Evolutionary conservation across 805 yeast species (phyloP).

Genomic region (Kodamaea restingae): DNA sequence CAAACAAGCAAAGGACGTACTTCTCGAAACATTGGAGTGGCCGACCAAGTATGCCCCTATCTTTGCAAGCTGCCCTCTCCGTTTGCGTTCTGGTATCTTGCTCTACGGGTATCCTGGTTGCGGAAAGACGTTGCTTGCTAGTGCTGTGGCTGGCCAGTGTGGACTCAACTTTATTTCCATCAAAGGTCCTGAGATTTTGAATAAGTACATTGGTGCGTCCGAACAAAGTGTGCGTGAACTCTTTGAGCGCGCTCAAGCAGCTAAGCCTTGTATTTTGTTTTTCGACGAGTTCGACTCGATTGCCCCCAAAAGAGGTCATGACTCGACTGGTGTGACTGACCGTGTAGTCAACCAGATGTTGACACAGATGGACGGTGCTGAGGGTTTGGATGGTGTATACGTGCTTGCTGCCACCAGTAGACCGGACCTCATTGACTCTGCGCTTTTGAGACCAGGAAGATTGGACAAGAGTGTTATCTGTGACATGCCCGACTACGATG

Average conservation of each 20-base stretch:
- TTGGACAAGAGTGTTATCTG: constrained; percentile 89
- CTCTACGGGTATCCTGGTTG: constrained; percentile 97
- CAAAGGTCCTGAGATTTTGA: constrained; percentile 92
- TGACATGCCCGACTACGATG: constrained; percentile 72
- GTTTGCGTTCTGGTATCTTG: constrained; percentile 84
- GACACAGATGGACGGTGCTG: constrained; percentile 98
- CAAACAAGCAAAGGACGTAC: constrained; percentile 63
- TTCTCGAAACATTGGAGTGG: constrained; percentile 92
- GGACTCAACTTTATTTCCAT: constrained; percentile 90
- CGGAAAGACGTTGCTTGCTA: constrained; percentile 89
- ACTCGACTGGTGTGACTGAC: constrained; percentile 96
- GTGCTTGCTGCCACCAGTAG: constrained; percentile 94
- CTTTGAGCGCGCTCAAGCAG: constrained; percentile 91
- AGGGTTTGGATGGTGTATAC: constrained; percentile 94
- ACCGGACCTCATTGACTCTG: constrained; percentile 94
- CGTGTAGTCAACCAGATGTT: constrained; percentile 94
- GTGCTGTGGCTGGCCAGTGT: constrained; percentile 91
- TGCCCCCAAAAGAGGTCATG: constrained; percentile 97
- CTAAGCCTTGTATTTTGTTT: constrained; percentile 87
- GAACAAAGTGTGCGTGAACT: constrained; percentile 92
- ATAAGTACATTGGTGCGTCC: constrained; percentile 95
- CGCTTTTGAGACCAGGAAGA: constrained; percentile 92
- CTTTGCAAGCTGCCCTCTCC: constrained; percentile 80
- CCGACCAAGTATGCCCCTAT: constrained; percentile 95
- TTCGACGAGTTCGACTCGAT: constrained; percentile 96